Conservation (phyloP, 108 stramenopile species). For the Pseudonitzschia delicatissima region DNA sequence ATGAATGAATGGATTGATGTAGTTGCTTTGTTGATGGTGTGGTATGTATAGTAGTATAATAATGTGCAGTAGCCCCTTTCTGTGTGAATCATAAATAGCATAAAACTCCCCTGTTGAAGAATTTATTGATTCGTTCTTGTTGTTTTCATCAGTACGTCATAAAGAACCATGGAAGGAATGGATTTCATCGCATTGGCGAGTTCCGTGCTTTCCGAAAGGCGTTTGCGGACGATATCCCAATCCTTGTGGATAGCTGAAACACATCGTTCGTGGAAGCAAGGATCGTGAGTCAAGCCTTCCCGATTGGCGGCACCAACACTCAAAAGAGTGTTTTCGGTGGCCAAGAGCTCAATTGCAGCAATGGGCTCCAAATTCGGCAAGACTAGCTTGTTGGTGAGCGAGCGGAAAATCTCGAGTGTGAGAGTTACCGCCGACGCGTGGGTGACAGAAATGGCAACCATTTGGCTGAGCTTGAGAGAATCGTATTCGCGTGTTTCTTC, state of each 20-base stretch:
- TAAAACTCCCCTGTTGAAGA: too few species aligned
- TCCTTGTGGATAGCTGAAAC: constrained; percentile 1
- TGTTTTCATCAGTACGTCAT: constrained; percentile 28
- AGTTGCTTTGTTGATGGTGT: too few species aligned
- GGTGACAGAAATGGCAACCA: constrained; percentile 19
- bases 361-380: constrained; percentile 17
- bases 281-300: too few species aligned
- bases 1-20: too few species aligned
- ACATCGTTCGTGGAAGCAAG: constrained; percentile 18
- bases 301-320: too few species aligned
- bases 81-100: too few species aligned
- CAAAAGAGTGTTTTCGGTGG: constrained; percentile 10
- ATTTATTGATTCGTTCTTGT: neutral
- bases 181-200: constrained; percentile 19
- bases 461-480: constrained; percentile 5
- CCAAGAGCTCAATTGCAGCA: constrained; percentile 29
- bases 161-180: constrained; percentile 14
- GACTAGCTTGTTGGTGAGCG: constrained; percentile 7
- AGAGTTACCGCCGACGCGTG: neutral
- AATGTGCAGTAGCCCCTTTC: too few species aligned
- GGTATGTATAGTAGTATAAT: too few species aligned
- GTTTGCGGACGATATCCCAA: constrained; percentile 10
- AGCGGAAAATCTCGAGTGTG: constrained; percentile 7
- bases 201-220: neutral
- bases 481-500: neutral